Evolutionary conservation across 805 yeast species (phyloP), one percentile per base, ranked within the genome.

Genomic region (Candida dendrica): DNA sequence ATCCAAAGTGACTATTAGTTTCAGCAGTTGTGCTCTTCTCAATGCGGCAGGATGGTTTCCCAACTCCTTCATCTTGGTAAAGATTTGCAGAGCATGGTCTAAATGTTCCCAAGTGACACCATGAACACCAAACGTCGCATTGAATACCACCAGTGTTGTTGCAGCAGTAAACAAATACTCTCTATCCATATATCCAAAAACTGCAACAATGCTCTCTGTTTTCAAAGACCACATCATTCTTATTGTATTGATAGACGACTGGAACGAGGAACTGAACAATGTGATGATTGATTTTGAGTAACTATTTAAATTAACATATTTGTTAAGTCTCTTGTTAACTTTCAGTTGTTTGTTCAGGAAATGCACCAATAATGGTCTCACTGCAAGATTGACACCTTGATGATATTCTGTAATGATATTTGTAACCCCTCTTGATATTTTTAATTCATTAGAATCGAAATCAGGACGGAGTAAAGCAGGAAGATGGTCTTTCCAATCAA

Each of bases 131-230:
- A 84, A 84, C 0, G 93, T 81, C 1, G 88, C 80, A 56, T 81
- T 84, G 58, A 83, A 84, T 34, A 84, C 65, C 14, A 84, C 75
- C 36, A 84, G 62, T 0, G 93, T 84, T 4, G 85, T 82, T 3
- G 90, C 79, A 0, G 90, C 77, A 0, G 89, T 84, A 58, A 82
- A 84, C 22, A 84, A 64, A 55, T 84, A 84, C 53, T 84, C 95
- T 51, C 95, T 69, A 55, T 84, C 95, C 91, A 84, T 84, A 68
- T 86, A 84, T 2, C 95, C 93, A 63, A 84, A 84, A 35, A 84
- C 60, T 1, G 95, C 90, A n/a, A 84, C 81, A 87, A 82, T 81
- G 49, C 82, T 82, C 43, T 81, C 84, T 0, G 84, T 86, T 55
- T 80, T 67, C 38, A 84, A 64, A 0, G 84, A 79, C 91, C 91